These are phyloP conservation scores for Styphnolobium japonicum DNA, from an alignment of 306 rosid species.

Conservation along the genomic window DNA sequence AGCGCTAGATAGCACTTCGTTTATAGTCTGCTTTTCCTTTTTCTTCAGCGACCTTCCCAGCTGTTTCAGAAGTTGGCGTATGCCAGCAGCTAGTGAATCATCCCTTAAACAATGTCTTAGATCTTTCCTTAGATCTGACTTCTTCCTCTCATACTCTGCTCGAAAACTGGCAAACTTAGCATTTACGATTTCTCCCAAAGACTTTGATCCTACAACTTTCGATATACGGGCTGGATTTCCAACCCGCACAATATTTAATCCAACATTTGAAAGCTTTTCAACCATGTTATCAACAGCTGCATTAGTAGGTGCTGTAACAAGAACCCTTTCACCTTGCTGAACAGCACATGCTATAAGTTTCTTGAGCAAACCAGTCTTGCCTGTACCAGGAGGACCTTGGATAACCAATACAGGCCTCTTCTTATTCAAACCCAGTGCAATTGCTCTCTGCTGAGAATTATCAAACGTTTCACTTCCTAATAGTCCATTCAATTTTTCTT, in stretches of 20 bases:
- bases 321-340: conserved; percentile 78
- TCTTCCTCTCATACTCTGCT: conserved; percentile 74
- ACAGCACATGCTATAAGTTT: conserved; percentile 61
- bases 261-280: conserved; percentile 60
- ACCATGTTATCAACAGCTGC: conserved; percentile 88
- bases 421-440: conserved; percentile 68
- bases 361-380: conserved; percentile 79
- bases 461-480: conserved; percentile 45
- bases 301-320: conserved; percentile 85
- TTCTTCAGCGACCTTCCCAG: conserved; percentile 64
- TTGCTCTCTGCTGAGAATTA: conserved; percentile 56
- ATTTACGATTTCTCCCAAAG: conserved; percentile 73
- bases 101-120: conserved; percentile 68
- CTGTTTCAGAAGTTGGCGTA: conserved; percentile 84
- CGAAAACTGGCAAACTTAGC: conserved; percentile 54
- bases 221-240: conserved; percentile 88
- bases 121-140: conserved; percentile 78
- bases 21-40: conserved; percentile 71
- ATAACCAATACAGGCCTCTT: conserved; percentile 68
- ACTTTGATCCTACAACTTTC: conserved; percentile 60
- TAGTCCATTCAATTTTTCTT: conserved; percentile 33
- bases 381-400: conserved; percentile 94
- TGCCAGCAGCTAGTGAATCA: conserved; percentile 84
- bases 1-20: conserved; percentile 67
- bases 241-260: conserved; percentile 68